Conservation (phyloP, 257 asterid species). For the Anisodus tanguticus region DNA sequence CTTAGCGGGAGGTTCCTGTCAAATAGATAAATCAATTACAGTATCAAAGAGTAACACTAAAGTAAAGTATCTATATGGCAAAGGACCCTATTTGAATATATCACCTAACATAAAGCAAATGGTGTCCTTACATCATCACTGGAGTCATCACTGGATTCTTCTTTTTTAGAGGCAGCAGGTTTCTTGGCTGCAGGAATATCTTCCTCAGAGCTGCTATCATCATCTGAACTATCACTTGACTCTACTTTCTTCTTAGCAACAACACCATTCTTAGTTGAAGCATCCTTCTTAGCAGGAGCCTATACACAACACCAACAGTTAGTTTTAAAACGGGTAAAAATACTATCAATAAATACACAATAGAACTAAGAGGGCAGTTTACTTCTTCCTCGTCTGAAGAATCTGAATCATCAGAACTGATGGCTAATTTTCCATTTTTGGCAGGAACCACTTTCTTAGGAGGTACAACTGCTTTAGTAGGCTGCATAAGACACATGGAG, state of each 20-base stretch:
- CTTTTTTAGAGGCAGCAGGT: conserved; percentile 33
- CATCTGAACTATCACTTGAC: conserved; percentile 40
- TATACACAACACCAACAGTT: conserved; percentile 16
- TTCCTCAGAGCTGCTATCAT: conserved; percentile 46
- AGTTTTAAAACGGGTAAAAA: background rate
- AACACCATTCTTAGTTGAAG: conserved; percentile 34
- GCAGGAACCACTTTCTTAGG: conserved; percentile 23
- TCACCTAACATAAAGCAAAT: background rate
- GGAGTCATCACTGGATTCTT: conserved; percentile 42
- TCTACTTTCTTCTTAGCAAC: conserved; percentile 16
- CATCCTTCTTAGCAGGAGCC: conserved; percentile 34
- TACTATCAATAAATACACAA: background rate
- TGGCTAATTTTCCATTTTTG: conserved; percentile 31
- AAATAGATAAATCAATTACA: background rate
- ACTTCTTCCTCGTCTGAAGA: background rate
- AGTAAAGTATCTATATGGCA: background rate
- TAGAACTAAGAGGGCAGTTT: background rate
- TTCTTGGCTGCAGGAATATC: conserved; percentile 29
- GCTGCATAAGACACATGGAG: conserved; percentile 9
- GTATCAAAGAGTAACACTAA: background rate
- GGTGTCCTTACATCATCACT: conserved; percentile 32
- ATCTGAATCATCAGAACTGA: conserved; percentile 35
- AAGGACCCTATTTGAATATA: conserved; percentile 12
- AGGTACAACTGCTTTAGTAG: conserved; percentile 26
- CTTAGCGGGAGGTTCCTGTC: conserved; percentile 29